Conservation (phyloP, 2,329 filamentous ascomycete genomes). For the Lecanosticta acicola region DNA sequence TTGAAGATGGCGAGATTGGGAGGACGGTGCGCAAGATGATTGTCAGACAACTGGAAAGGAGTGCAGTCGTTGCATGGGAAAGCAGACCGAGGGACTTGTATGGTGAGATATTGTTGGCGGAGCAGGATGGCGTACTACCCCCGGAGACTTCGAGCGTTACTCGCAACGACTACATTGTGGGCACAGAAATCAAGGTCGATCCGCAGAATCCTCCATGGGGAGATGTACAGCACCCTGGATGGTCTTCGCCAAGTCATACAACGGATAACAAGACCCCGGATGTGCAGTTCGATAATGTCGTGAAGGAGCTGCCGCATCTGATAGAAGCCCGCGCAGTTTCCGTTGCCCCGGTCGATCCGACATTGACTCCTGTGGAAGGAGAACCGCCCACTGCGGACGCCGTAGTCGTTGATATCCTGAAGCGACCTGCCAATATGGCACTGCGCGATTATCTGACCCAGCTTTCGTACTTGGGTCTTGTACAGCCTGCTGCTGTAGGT, state of each 20-base stretch:
- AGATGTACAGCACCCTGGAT: constrained; percentile 77
- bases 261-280: constrained; percentile 64
- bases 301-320: constrained; percentile 78
- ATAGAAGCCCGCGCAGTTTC: constrained; percentile 92
- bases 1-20: constrained; percentile 77
- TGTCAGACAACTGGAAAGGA: constrained; percentile 63
- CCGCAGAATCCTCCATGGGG: constrained; percentile 63
- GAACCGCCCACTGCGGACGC: constrained; percentile 20
- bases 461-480: constrained; percentile 62
- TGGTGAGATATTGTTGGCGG: constrained; percentile 29
- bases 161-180: constrained; percentile 26
- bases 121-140: constrained; percentile 25
- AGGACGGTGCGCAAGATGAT: constrained; percentile 72
- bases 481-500: constrained; percentile 47
- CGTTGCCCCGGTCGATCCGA: constrained; percentile 59
- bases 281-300: constrained; percentile 75
- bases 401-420: constrained; percentile 62
- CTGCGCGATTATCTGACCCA: constrained; percentile 73
- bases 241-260: constrained; percentile 65
- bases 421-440: constrained; percentile 64
- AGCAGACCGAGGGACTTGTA: constrained; percentile 60
- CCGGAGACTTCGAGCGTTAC: constrained; percentile 13
- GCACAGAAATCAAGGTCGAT: constrained; percentile 36
- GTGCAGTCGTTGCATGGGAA: constrained; percentile 75
- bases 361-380: constrained; percentile 38